Conservation (phyloP, 352 stramenopile genomes). For the Elongisporangium anandrum region DNA sequence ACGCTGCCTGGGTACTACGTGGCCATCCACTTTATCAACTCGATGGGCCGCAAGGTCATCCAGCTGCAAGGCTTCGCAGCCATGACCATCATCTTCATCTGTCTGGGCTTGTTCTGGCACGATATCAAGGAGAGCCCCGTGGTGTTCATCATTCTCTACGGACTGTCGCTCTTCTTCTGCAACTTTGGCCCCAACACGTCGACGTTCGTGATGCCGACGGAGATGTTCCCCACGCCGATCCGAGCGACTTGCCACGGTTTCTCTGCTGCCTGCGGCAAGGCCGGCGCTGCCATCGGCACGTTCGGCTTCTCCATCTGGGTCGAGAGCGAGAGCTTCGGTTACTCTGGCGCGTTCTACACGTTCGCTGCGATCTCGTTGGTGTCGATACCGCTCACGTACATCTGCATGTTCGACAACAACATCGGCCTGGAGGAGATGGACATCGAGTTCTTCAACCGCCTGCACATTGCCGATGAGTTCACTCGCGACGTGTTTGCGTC, state of each 20-base stretch:
- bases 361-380: constrained; percentile 45
- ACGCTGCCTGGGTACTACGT: constrained; percentile 64
- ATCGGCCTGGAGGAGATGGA: constrained; percentile 56
- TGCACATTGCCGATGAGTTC: constrained; percentile 26
- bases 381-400: constrained; percentile 57
- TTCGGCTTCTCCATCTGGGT: constrained; percentile 69
- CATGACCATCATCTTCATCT: constrained; percentile 36
- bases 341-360: constrained; percentile 57
- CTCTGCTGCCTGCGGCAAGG: no score
- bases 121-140: constrained; percentile 17
- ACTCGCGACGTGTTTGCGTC: constrained; percentile 26
- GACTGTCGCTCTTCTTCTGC: constrained; percentile 40
- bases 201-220: no score
- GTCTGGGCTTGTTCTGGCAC: constrained; percentile 28
- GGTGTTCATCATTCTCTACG: constrained; percentile 49
- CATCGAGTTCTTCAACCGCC: constrained; percentile 48
- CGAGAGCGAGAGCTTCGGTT: constrained; percentile 49
- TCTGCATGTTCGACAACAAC: constrained; percentile 65
- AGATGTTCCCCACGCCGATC: no score
- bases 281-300: constrained; percentile 69
- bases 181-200: no score
- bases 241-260: no score
- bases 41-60: constrained; percentile 44
- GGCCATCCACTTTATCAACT: constrained; percentile 49
- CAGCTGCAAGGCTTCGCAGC: constrained; percentile 43